Evolutionary conservation across 306 rosid genomes (phyloP), one percentile per base, ranked within the genome.

Genomic region (Quillaja saponaria): DNA sequence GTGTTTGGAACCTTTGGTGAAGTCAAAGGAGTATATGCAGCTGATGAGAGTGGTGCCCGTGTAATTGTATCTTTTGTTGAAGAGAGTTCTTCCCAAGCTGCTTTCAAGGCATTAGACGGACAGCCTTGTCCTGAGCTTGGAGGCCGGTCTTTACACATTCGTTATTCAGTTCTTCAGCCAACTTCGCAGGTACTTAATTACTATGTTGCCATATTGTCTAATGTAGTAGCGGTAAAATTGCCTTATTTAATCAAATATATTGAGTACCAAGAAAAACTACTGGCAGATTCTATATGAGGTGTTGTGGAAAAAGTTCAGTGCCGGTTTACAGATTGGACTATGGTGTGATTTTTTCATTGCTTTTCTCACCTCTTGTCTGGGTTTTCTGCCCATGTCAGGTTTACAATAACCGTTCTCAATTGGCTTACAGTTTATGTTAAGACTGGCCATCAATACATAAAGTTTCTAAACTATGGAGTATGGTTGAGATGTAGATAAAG

Each of bases 41-140:
- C 97, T 8, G 97, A 91, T 55, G 88, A 85, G 38, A 80, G 84
- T 49, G 97, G 96, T 11, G 79, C 83, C 54, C 97, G 95, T 34
- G 95, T 91, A 12, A 82, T 91, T 16, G 80, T 91, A 9, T 86
- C 83, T 39, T 91, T 48, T 48, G 38, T 59, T 13, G 72, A 91
- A 21, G 79, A 74, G 42, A 10, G 67, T 60, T 66, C 77, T 25
- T 91, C 96, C 51, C 77, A 59, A 63, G 69, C 80, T 50, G 97
- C 97, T 6, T 53, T 85, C 10, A 55, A 68, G 49, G 80, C 91
- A 12, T 78, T 85, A 16, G 57, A 82, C 56, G 96, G 95, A 51
- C 72, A 61, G n/a, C 78, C 86, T 1, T 91, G 96, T 71, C 31
- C 79, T 53, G 34, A 76, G 10, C 95, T 91, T 28, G 85, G 83